Base-by-base conservation (phyloP, 164 flowering plant genomes). In the Buxus sempervirens region DNA sequence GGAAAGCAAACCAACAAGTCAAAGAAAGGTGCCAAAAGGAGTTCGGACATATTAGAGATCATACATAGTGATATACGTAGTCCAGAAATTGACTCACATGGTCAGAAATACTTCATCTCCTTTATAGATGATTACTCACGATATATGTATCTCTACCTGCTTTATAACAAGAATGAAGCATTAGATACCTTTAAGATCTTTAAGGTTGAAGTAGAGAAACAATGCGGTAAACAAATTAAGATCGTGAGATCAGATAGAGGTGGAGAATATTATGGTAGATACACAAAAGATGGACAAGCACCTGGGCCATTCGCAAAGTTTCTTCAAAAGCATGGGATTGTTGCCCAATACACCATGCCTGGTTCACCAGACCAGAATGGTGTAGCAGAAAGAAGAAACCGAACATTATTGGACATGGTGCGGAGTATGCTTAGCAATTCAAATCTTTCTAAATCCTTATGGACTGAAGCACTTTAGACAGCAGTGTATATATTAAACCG, bases 1-100 rank as follows among this genome's bases (percentile, higher is more conserved):
- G 80, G 73, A 32, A 74, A 74, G 61, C 70, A 71, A 15, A 70
- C 75, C 25, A 70, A 77, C 68, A 66, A 70, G 65, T 27, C 64
- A 19, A 60, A 51, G 48, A 71, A 67, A 57, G 62, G 66, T 71
- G 70, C 66, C 63, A 72, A 68, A 10, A 72, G 63, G 60, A 72
- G 75, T 62, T 53, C 60, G 6, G 28, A 62, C 23, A 57, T 66
- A 25, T 63, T 65, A n/a, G 65, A 77, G 55, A 75, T 72, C 61
- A 75, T 67, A 58, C 70, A 67, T 58, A 53, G 70, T n/a, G 60
- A 68, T 64, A 71, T 75, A 60, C 72, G 66, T 69, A 9, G 73
- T 38, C 65, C 64, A 42, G n/a, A n/a, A n/a, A n/a, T n/a, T n/a
- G n/a, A n/a, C n/a, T n/a, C n/a, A 54, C 32, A 63, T 67, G 25